Evolutionary conservation across 1,284 basidiomycete genomes (phyloP), one percentile per base, ranked within the genome.

Genomic region (Heterobasidion annosum): DNA sequence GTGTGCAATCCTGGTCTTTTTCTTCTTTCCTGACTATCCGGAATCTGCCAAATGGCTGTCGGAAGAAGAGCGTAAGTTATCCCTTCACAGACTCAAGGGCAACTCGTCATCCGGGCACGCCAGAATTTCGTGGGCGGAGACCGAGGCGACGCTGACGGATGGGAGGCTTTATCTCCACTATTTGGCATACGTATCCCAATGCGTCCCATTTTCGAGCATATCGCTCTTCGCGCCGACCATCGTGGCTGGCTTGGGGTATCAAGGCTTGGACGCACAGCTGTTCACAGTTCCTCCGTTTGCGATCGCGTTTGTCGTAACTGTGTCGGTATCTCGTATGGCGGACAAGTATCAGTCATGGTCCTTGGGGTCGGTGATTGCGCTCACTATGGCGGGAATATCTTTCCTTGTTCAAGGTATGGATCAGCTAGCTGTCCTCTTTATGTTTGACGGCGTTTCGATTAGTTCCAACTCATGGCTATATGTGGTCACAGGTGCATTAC

Each of bases 241-340:
- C 58, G 63, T 68, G 45, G 61, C 67, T 32, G 70, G 65, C 10
- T 63, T 80, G 16, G 79, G 78, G 2, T 77, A 76, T 63, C 67
- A 66, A 32, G 67, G 68, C 37, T 70, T 77, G 9, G 58, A 65
- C 34, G 77, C 78, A 1, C 79, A 83, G 63, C 70, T 83, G 16
- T 75, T 77, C 67, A 78, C 78, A 2, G 79, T 82, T 1, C 79
- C 79, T 19, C 76, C 78, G n/a, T 80, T 75, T 51, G 71, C 70
- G 12, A 64, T 68, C 18, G 70, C 69, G 16, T 70, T 68, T 54
- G 61, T 70, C 34, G 60, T 69, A 15, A 70, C 69, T 0, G 58
- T 71, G 9, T n/a, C 57, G 53, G 52, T 63, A 33, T 58, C 61
- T 34, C 58, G 56, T 46, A 37, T 60, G 16, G 58, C 61, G 49